Evolutionary conservation across 192 early-diverging fungal species (phyloP).

Genomic region (Glomus cerebriforme): DNA sequence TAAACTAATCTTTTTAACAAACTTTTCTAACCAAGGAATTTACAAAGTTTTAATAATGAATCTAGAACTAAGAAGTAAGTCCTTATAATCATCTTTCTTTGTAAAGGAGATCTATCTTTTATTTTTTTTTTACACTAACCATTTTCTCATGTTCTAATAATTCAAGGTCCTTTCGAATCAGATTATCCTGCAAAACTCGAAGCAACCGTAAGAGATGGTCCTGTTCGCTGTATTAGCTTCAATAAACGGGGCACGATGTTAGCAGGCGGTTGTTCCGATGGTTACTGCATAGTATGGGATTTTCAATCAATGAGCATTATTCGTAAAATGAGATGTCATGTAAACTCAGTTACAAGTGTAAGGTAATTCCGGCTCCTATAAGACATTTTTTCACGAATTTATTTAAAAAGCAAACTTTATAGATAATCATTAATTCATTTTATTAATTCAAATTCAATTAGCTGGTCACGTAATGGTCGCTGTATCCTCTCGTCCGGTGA

Average conservation of each 20-base stretch:
- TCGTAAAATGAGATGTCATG: conserved; percentile 72
- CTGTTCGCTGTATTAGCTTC: conserved; percentile 69
- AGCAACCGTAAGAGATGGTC: conserved; percentile 72
- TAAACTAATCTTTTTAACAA: background rate
- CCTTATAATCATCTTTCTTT: background rate
- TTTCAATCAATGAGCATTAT: conserved; percentile 82
- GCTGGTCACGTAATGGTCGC: conserved; percentile 82
- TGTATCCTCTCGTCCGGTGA: conserved; percentile 78
- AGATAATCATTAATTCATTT: background rate
- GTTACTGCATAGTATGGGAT: conserved; percentile 82
- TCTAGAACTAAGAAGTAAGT: conserved; percentile 19
- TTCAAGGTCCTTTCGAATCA: conserved; percentile 74
- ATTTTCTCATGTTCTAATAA: too few species aligned
- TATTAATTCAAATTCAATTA: conserved; percentile 32
- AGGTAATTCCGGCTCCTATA: conserved; percentile 52
- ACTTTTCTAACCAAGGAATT: background rate
- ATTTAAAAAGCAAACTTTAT: background rate
- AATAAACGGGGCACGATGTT: conserved; percentile 80
- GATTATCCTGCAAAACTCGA: conserved; percentile 81
- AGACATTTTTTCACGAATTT: background rate
- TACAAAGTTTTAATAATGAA: background rate
- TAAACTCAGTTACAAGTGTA: conserved; percentile 72
- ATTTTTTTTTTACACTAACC: background rate
- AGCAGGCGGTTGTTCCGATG: conserved; percentile 80
- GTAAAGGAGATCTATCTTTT: background rate